These are phyloP conservation scores for Fusarium sp. DNA, from an alignment of 2,329 filamentous ascomycete genomes.

Conservation along the genomic window DNA sequence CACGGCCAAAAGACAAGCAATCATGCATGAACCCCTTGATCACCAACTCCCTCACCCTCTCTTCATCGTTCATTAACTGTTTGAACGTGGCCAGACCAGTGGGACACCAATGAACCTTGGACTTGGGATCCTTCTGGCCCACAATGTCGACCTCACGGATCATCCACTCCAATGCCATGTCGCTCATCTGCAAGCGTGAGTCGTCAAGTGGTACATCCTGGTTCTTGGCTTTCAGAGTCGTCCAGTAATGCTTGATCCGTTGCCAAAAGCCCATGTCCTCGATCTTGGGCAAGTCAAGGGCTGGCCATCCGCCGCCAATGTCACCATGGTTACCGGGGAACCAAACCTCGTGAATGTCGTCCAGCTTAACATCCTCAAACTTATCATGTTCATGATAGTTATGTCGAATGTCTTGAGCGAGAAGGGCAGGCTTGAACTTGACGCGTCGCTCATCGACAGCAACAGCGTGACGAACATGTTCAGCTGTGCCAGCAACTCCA, in stretches of 20 bases:
- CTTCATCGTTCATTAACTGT: slow-evolving; percentile 43
- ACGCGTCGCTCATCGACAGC: slow-evolving; percentile 65
- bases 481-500: slow-evolving; percentile 54
- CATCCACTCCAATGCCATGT: slow-evolving; percentile 65
- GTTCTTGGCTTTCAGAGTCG: slow-evolving; percentile 46
- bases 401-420: slow-evolving; percentile 53
- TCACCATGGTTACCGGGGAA: slow-evolving; percentile 67
- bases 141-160: slow-evolving; percentile 59
- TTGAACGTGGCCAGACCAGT: slow-evolving; percentile 48
- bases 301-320: slow-evolving; percentile 64
- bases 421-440: slow-evolving; percentile 65
- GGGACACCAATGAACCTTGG: slow-evolving; percentile 51
- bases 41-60: slow-evolving; percentile 39
- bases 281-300: slow-evolving; percentile 23
- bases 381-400: slow-evolving; percentile 30
- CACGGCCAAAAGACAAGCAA: slow-evolving; percentile 51
- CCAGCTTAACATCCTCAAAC: neutral
- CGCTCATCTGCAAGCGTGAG: slow-evolving; percentile 58
- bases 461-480: slow-evolving; percentile 63
- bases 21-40: slow-evolving; percentile 53
- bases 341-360: slow-evolving; percentile 60
- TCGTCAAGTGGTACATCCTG: slow-evolving; percentile 45
- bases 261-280: slow-evolving; percentile 48
- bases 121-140: slow-evolving; percentile 44
- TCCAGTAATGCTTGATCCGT: slow-evolving; percentile 51